Evolutionary conservation across 495 filamentous ascomycete genomes (phyloP).

Genomic region (Neurospora sp.): DNA sequence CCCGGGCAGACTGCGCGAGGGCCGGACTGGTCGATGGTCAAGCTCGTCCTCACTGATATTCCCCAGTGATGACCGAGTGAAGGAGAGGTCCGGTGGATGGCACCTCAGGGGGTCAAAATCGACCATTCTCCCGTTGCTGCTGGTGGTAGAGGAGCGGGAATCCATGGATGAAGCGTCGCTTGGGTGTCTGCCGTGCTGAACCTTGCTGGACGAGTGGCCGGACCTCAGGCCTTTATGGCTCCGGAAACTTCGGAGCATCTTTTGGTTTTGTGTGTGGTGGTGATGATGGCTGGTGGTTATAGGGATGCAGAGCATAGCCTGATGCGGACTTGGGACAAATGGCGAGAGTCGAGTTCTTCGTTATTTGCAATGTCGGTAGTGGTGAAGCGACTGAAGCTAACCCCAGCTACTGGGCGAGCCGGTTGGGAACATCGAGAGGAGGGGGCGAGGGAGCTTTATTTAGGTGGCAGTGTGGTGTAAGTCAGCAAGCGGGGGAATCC

Average conservation of each 20-base stretch:
- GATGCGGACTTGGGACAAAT: not conserved
- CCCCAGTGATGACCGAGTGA: not conserved
- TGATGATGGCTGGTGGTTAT: slow-evolving; percentile 1
- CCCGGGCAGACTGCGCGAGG: slow-evolving; percentile 6
- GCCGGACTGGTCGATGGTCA: slow-evolving; percentile 14
- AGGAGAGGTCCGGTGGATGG: slow-evolving; percentile 15
- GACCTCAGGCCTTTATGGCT: slow-evolving; percentile 17
- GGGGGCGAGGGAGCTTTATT: not conserved
- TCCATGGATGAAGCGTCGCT: slow-evolving; percentile 19
- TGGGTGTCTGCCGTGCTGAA: slow-evolving; percentile 11
- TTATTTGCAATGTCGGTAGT: not conserved
- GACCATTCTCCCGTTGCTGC: slow-evolving; percentile 17
- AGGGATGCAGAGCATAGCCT: slow-evolving; percentile 16
- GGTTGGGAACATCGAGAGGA: not conserved
- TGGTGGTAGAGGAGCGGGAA: slow-evolving; percentile 17
- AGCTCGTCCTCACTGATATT: not conserved
- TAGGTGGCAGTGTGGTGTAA: not conserved
- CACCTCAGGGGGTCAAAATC: slow-evolving; percentile 26
- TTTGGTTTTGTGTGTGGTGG: slow-evolving; percentile 9
- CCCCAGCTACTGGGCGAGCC: not conserved
- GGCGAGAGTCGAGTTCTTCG: not conserved
- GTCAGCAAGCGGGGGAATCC: not conserved
- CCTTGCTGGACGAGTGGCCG: slow-evolving; percentile 1
- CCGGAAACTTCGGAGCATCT: slow-evolving; percentile 23
- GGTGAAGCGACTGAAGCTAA: not conserved